Conservation (phyloP, 345 rosid genomes). For the Eucalyptus virginea region DNA sequence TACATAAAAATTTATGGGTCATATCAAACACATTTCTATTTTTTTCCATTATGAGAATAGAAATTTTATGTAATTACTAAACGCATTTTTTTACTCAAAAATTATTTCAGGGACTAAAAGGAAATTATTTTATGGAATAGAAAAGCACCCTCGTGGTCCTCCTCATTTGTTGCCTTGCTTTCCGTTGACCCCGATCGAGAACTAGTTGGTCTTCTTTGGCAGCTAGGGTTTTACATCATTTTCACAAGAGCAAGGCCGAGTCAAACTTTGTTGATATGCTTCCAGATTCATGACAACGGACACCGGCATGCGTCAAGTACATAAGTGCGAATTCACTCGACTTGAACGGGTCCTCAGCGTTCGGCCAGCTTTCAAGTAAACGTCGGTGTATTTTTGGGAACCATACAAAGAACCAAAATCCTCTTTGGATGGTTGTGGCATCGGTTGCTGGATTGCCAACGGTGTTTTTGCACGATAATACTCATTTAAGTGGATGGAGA, state of each 20-base stretch:
- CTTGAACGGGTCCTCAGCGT: background rate
- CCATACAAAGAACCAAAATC: background rate
- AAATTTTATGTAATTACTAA: no score
- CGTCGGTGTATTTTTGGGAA: background rate
- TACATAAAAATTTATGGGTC: no score
- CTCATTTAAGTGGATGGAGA: background rate
- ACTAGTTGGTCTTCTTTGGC: background rate
- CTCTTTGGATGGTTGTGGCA: background rate
- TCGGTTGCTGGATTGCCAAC: background rate
- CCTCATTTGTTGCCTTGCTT: no score
- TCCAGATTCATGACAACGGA: background rate
- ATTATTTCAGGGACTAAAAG: no score
- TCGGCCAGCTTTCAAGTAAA: background rate
- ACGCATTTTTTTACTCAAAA: no score
- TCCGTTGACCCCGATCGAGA: no score
- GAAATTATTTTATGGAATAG: no score
- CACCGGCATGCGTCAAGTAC: background rate
- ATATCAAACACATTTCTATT: no score
- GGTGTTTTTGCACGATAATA: background rate
- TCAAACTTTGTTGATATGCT: background rate
- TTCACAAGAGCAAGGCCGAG: background rate
- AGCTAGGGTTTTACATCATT: background rate
- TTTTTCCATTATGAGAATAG: accelerated
- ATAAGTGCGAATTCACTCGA: background rate
- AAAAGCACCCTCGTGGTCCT: no score